Evolutionary conservation across 495 filamentous ascomycete genomes (phyloP), one percentile per base, ranked within the genome.

Genomic region (Achaetomiella virescens): DNA sequence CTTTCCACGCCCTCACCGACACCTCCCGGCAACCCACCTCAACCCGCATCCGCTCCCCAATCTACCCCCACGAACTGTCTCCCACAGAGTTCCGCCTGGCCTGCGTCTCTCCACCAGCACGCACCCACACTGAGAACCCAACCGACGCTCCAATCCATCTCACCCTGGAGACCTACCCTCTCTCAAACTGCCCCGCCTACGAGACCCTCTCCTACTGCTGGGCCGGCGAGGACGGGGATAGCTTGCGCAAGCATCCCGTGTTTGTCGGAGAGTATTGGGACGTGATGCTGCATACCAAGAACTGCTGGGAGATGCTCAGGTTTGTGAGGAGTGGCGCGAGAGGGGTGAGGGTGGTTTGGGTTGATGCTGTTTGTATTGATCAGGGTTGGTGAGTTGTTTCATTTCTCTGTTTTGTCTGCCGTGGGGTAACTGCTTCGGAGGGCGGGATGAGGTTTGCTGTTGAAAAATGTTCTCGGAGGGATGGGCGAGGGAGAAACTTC

Each of bases 201-300:
- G 68, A 70, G 43, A 57, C 63, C 6, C 58, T 64, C n/a, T 68
- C 66, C 2, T 67, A 70, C 43, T 59, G 61, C 11, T 70, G 68
- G 66, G 68, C 56, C 17, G 64, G 66, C 27, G 66, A 70, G 46
- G 57, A 69, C 6, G 58, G 51, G 11, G 60, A 68, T 29, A 33
- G 31, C 25, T 37, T 25, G 10, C 48, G 29, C 2, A 51, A 47
- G 29, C 48, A 46, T 2, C 66, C 66, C 12, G 45, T 67, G 3
- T 70, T 44, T 37, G 25, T 70, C 21, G 68, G 68, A n/a, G 35
- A 52, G n/a, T 63, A 57, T 47, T 66, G 68, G 66, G 66, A 70
- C 38, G 58, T 70, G 11, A 45, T 62, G 11, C 48, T 65, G 2
- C 68, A 68, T 47, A 68, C 68, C 1, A 56, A 60, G 31, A 70